Base-by-base conservation (phyloP, 2,329 filamentous ascomycete species). In the Davidsoniella virescens region DNA sequence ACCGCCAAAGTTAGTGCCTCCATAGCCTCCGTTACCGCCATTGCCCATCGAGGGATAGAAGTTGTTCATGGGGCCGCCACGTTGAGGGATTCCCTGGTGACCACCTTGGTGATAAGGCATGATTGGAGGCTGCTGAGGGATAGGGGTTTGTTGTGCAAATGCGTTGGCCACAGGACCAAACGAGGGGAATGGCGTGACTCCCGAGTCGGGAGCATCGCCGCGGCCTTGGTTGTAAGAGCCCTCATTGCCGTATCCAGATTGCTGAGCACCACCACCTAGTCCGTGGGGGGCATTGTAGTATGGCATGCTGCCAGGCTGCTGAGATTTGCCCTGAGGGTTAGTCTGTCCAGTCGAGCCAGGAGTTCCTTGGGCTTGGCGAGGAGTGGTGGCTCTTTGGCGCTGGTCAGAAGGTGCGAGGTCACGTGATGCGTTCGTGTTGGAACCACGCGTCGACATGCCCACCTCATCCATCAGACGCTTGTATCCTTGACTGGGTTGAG, bases 391-490 rank as follows among this genome's bases (percentile, higher is more conserved):
- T 47, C 76, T 71, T 58, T 72, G 71, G 38, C 74, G 68, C 49
- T 75, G 71, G 51, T 70, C 70, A 37, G 64, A 60, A 17, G 26
- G 63, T 62, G 59, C 59, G 54, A 69, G 66, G 29, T 72, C 70
- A 23, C 69, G 68, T 40, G 70, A 67, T 39, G 39, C 46, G 49
- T 61, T 64, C 37, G 65, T 62, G 18, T 66, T 66, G 9, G 67
- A 63, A 36, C 65, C 75, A 41, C 79, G 69, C 25, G 78, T 82
- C 5, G 90, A 93, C 37, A 98, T 69, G 54, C 90, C 88, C 57
- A 98, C 92, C 63, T 98, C 92, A 60, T 98, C 92, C 92, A 98
- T 98, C 54, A 98, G 69, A 49, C 92, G 83, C 73, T 96, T 98
- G 70, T 98, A 98, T 48, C 92, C 92, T 67, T 96, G 92, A 55